Evolutionary conservation across 176 grass and related monocot species (phyloP).

Genomic region (Avena sativa): DNA sequence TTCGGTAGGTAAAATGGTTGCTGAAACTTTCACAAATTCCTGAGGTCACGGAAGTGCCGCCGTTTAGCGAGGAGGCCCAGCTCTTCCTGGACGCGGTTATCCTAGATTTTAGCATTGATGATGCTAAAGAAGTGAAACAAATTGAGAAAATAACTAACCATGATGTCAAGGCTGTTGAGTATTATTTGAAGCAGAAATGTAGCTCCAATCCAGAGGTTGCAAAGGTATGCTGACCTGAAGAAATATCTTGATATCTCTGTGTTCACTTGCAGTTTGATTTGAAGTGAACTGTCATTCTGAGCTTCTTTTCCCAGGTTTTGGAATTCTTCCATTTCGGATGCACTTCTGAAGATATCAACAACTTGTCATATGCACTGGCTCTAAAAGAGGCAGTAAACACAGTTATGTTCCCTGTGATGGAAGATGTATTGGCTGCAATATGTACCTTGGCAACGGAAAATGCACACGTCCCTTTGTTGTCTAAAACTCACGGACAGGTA

Average conservation of each 20-base stretch:
- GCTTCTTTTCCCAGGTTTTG: slow-evolving; percentile 59
- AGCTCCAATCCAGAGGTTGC: slow-evolving; percentile 72
- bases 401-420: slow-evolving; percentile 81
- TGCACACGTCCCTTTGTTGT: slow-evolving; percentile 68
- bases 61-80: slow-evolving; percentile 69
- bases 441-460: slow-evolving; percentile 71
- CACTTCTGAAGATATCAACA: slow-evolving; percentile 98
- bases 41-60: slow-evolving; percentile 81
- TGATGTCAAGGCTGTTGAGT: slow-evolving; percentile 94
- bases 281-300: slow-evolving; percentile 28
- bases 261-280: not conserved
- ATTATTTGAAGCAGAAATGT: slow-evolving; percentile 94
- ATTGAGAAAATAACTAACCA: slow-evolving; percentile 95
- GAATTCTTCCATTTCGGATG: slow-evolving; percentile 98
- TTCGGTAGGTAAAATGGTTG: slow-evolving; percentile 79
- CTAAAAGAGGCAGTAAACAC: slow-evolving; percentile 79
- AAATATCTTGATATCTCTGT: not conserved
- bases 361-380: slow-evolving; percentile 78
- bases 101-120: slow-evolving; percentile 62
- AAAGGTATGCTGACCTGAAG: slow-evolving; percentile 55
- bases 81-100: slow-evolving; percentile 76
- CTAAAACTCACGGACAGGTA: slow-evolving; percentile 95
- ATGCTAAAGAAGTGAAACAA: slow-evolving; percentile 81
- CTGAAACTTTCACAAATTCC: slow-evolving; percentile 88
- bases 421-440: slow-evolving; percentile 58